Evolutionary conservation across 768 basidiomycete genomes (phyloP), one percentile per base, ranked within the genome.

Genomic region (Boletus huronensis): DNA sequence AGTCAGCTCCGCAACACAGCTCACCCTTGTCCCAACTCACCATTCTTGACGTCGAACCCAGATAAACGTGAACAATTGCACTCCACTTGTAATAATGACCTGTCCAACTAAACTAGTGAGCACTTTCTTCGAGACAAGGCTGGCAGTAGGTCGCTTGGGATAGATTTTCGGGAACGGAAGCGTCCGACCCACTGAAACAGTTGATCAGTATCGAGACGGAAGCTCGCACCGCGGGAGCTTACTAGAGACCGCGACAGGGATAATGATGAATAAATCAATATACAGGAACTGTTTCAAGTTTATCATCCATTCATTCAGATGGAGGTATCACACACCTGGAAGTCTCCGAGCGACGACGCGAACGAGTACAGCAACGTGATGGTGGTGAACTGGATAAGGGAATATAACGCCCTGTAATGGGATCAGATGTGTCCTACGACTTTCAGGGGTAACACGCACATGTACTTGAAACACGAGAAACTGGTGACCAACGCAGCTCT

Each of bases 401-500:
- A 99, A 72, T 98, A 99, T 41, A 99, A 72, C 0, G 97, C 97
- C 96, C 95, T 98, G 63, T 17, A 59, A 35, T 42, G 50, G 50
- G 47, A 48, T 68, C 39, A 59, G 61, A 32, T 28, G 6, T 23
- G 26, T 42, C 23, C 31, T 29, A 11, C n/a, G 21, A 47, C 39
- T 21, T 43, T 29, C 38, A 34, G 38, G n/a, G 14, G 42, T 31
- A 16, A 5, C 34, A 77, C 91, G 71, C 63, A 95, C 96, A 99
- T 99, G 66, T 98, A 99, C 73, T 99, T 99, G 84, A 99, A 99
- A 74, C 96, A 98, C 61, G 93, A 95, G 73, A 99, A 99, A 70
- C 93, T 96, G 1, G 97, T 98, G 50, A 97, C 96, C 50, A 99
- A 77, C 1, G 97, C 96, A 8, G 93, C 92, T 41, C 97, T 80